phyloP scores from a whole-genome alignment of 306 rosid genomes.

The Senna siamea region DNA sequence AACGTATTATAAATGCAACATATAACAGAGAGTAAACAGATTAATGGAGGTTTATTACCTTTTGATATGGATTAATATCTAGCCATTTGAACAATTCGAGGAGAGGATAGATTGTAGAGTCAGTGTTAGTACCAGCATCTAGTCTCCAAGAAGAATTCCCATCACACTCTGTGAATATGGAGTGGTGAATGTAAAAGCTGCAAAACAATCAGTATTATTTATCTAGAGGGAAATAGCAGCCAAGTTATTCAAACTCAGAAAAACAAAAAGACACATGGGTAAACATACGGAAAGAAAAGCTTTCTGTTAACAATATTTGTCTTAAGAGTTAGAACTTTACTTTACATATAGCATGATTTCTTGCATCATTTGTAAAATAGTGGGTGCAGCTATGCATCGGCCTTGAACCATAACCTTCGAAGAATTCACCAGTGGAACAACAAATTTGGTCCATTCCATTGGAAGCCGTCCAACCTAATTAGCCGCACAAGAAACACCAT shows the following conservation, averaged over 20 bases:
- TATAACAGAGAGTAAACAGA: neutral
- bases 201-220: conserved; percentile 4
- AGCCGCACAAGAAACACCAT: neutral
- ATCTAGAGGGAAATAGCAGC: neutral
- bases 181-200: conserved; percentile 73
- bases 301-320: neutral
- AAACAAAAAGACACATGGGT: neutral
- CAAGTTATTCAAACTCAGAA: neutral
- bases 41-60: conserved; percentile 40
- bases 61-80: conserved; percentile 57
- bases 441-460: conserved; percentile 81
- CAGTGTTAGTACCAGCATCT: conserved; percentile 52
- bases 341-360: conserved; percentile 68
- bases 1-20: conserved; percentile 12
- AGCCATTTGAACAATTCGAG: conserved; percentile 61
- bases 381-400: conserved; percentile 69
- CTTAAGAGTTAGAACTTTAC: conserved; percentile 37
- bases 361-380: conserved; percentile 65
- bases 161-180: conserved; percentile 47
- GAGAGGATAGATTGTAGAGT: conserved; percentile 64
- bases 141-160: conserved; percentile 63
- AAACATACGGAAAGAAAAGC: neutral
- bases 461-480: conserved; percentile 81
- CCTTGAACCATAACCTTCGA: conserved; percentile 63
- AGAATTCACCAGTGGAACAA: conserved; percentile 64